Conservation (phyloP, 2,329 filamentous ascomycete species). For the Trichoderma sp. region DNA sequence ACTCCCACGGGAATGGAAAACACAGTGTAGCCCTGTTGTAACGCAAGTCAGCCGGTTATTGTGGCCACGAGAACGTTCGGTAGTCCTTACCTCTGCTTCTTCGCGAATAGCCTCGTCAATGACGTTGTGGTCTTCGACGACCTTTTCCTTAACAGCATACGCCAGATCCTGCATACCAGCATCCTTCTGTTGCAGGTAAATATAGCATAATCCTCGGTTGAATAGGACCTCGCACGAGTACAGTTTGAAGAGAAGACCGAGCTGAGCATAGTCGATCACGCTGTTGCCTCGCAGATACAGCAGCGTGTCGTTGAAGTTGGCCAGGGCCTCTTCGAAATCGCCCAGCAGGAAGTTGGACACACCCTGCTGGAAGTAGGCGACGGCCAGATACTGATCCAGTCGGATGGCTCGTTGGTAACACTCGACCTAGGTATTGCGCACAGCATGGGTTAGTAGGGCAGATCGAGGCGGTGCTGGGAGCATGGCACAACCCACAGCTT, state of each 20-base stretch:
- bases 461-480: background rate
- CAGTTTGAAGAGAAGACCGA: constrained; percentile 92
- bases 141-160: constrained; percentile 93
- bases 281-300: constrained; percentile 94
- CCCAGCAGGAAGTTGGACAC: constrained; percentile 97
- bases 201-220: constrained; percentile 95
- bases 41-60: constrained; percentile 34
- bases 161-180: constrained; percentile 87
- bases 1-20: constrained; percentile 98
- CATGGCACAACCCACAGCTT: constrained; percentile 69
- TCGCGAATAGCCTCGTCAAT: constrained; percentile 96
- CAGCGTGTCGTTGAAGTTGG: constrained; percentile 98
- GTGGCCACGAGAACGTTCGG: background rate
- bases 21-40: constrained; percentile 83
- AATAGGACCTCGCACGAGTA: constrained; percentile 98
- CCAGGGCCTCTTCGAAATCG: constrained; percentile 94
- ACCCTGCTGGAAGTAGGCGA: constrained; percentile 97
- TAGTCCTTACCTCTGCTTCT: constrained; percentile 74
- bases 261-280: constrained; percentile 95
- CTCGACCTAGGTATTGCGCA: constrained; percentile 66
- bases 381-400: constrained; percentile 91
- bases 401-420: constrained; percentile 90
- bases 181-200: constrained; percentile 90
- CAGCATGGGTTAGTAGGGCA: constrained; percentile 22
- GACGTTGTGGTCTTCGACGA: constrained; percentile 93